Base-by-base conservation (phyloP, 129 eudicot species). In the Flaveria sonorensis region DNA sequence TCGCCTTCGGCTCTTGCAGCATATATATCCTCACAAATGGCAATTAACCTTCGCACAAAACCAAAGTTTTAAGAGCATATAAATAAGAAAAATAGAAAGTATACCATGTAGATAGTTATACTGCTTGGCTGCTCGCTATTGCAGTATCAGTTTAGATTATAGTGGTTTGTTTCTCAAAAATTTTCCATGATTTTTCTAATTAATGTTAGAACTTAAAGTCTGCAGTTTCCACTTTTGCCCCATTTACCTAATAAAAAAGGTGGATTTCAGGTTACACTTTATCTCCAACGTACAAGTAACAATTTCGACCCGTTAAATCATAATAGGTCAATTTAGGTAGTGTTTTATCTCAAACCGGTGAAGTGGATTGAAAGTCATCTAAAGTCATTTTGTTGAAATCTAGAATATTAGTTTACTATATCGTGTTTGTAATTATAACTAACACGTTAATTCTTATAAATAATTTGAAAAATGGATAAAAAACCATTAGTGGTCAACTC, bases 1-100 rank as follows among this genome's bases (percentile, higher is more conserved):
- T 91, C 98, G 20, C 98, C 97, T 68, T 95, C 99, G 64, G 98
- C 98, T 87, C 98, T 83, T 74, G 98, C 98, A 64, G 98, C 98
- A 77, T 91, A 94, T 79, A 94, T 87, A 87, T 94, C 98, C 86
- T 94, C 98, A 68, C 97, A 89, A 39, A 94, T 91, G 45, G 98
- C 98, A 24, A 91, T 91, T 81, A 91, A 85, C 88, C 97, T 94
- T 82, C 13, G 42, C 62, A 68, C 55, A 40, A 74, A 70, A 72
- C 40, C 61, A 42, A 30, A 62, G 40, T 59, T 51, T 77, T 11
- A 16, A 57, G 60, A 56, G 61, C 68, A 50, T 23, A 61, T 12
- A 48, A 47, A 50, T 21, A 3, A 21, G 70, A 6, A n/a, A 61
- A 60, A 61, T 26, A 24, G 2, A 61, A 24, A 61, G 42, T 24